Percentiles rank a stretch among this genome's conserved stretches.
These are phyloP conservation scores for Nitzschia sp. DNA, from an alignment of 108 stramenopile species.

Conservation along the genomic window DNA sequence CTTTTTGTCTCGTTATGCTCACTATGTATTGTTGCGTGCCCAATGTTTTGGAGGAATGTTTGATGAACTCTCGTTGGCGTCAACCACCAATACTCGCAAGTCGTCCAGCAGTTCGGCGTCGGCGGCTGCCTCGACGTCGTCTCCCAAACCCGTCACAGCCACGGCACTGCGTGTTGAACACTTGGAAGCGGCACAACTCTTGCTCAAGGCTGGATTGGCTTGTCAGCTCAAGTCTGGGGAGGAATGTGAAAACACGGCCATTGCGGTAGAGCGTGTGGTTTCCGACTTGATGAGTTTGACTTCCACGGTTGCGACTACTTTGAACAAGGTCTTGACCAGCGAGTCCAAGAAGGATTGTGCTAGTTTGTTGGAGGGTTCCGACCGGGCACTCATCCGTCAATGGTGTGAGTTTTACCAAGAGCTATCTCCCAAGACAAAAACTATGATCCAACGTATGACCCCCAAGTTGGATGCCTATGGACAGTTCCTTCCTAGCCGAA, in stretches of 20 bases:
- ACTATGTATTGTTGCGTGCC: constrained; percentile 86
- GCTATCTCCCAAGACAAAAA: constrained; percentile 71
- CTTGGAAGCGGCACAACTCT: constrained; percentile 74
- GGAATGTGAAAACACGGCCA: constrained; percentile 84
- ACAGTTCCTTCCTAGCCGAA: constrained; percentile 80
- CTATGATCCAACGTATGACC: constrained; percentile 82
- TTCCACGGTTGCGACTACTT: constrained; percentile 67
- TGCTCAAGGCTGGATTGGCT: constrained; percentile 82
- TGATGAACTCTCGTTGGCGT: constrained; percentile 65
- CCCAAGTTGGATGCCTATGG: constrained; percentile 82
- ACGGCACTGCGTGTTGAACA: constrained; percentile 71
- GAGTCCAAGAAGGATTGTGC: constrained; percentile 10
- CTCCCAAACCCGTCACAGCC: constrained; percentile 64
- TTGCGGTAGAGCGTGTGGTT: constrained; percentile 84
- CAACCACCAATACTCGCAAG: constrained; percentile 17
- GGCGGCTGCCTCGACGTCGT: constrained; percentile 21
- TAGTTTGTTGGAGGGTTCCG: constrained; percentile 30
- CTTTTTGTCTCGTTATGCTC: constrained; percentile 85
- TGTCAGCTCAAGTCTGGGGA: constrained; percentile 85
- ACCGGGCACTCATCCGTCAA: constrained; percentile 58
- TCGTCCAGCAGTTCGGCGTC: constrained; percentile 29
- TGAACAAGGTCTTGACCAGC: constrained; percentile 72
- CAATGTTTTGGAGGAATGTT: constrained; percentile 88
- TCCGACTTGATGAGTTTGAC: constrained; percentile 81
- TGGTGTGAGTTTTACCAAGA: constrained; percentile 89